These are phyloP conservation scores for Verticillium nubilum DNA, from an alignment of 2,329 filamentous ascomycete species.

Conservation along the genomic window DNA sequence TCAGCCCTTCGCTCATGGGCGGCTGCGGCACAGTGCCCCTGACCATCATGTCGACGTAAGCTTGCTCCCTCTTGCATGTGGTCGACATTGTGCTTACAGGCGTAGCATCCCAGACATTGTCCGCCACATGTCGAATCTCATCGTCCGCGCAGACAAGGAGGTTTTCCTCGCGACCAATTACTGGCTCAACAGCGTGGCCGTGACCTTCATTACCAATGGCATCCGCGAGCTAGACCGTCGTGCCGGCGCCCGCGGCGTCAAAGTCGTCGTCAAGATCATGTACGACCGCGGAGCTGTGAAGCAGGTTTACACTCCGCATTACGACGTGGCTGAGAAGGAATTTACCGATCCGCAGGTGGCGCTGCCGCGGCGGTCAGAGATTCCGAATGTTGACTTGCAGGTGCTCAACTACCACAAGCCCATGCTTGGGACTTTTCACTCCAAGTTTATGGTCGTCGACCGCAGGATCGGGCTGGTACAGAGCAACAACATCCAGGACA, in stretches of 20 bases:
- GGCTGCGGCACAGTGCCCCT: slow-evolving; percentile 59
- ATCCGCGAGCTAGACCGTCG: slow-evolving; percentile 63
- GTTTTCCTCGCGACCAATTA: slow-evolving; percentile 72
- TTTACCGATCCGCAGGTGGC: slow-evolving; percentile 54
- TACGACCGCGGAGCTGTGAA: slow-evolving; percentile 66
- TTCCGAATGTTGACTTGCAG: slow-evolving; percentile 66
- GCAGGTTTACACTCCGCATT: slow-evolving; percentile 62
- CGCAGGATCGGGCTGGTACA: slow-evolving; percentile 64
- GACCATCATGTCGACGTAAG: slow-evolving; percentile 59
- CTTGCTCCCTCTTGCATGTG: background rate
- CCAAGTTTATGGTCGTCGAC: slow-evolving; percentile 75
- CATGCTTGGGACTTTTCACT: slow-evolving; percentile 68
- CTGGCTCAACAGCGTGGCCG: slow-evolving; percentile 66
- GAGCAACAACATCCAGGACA: slow-evolving; percentile 76
- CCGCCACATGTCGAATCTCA: slow-evolving; percentile 71
- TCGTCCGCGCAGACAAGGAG: slow-evolving; percentile 66
- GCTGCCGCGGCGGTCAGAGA: slow-evolving; percentile 57
- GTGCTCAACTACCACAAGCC: slow-evolving; percentile 69
- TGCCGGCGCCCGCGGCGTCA: slow-evolving; percentile 47
- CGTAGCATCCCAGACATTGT: slow-evolving; percentile 59
- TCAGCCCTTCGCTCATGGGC: slow-evolving; percentile 46
- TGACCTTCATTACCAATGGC: slow-evolving; percentile 61
- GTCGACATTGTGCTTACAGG: background rate
- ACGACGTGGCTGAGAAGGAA: slow-evolving; percentile 49
- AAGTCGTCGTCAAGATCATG: slow-evolving; percentile 65